Evolutionary conservation across 2,329 filamentous ascomycete genomes (phyloP).

Genomic region (Exophiala calicioides): DNA sequence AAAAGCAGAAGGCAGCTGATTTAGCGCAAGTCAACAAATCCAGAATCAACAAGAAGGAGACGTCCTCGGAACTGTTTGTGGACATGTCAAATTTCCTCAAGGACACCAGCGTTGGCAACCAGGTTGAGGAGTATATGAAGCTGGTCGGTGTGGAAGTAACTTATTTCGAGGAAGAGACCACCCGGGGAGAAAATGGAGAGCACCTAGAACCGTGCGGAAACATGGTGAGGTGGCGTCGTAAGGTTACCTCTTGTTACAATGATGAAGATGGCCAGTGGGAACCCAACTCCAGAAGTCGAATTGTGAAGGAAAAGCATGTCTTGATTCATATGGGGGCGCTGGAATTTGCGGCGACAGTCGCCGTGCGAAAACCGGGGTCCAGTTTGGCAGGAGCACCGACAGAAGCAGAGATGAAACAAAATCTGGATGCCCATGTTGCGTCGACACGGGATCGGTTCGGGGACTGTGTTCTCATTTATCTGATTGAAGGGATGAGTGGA

Average conservation of each 20-base stretch:
- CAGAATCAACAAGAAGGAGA: slow-evolving; percentile 71
- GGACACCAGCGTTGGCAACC: slow-evolving; percentile 45
- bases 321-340: slow-evolving; percentile 63
- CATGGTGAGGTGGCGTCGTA: slow-evolving; percentile 69
- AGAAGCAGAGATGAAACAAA: slow-evolving; percentile 43
- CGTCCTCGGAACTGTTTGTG: slow-evolving; percentile 75
- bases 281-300: slow-evolving; percentile 50
- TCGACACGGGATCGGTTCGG: slow-evolving; percentile 58
- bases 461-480: slow-evolving; percentile 61
- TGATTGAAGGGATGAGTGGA: slow-evolving; percentile 67
- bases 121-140: slow-evolving; percentile 46
- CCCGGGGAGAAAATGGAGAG: slow-evolving; percentile 39
- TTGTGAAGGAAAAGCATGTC: slow-evolving; percentile 60
- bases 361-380: slow-evolving; percentile 2
- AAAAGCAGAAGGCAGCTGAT: slow-evolving; percentile 66
- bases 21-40: slow-evolving; percentile 73
- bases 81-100: slow-evolving; percentile 63
- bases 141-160: slow-evolving; percentile 44
- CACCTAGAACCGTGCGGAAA: slow-evolving; percentile 35
- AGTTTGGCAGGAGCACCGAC: slow-evolving; percentile 35
- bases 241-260: slow-evolving; percentile 64
- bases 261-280: slow-evolving; percentile 65
- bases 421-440: slow-evolving; percentile 61
- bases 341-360: slow-evolving; percentile 64
- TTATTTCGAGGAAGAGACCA: slow-evolving; percentile 33